Conservation (phyloP, 129 eudicot genomes). For the Arctium minus region DNA sequence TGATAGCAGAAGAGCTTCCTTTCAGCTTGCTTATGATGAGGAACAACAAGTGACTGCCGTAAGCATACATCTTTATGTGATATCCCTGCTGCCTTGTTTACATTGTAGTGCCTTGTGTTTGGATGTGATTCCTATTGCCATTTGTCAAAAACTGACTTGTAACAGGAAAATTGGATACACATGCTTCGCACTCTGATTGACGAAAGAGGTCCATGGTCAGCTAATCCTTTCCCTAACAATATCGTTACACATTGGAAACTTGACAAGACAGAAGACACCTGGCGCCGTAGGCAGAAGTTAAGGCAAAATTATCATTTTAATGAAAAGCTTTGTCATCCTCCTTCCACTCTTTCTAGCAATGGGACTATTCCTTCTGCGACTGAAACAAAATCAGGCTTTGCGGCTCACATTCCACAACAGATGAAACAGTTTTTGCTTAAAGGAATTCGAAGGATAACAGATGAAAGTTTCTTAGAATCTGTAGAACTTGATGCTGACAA, state of each 20-base stretch:
- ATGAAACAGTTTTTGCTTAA: constrained; percentile 89
- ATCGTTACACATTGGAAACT: constrained; percentile 82
- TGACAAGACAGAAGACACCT: constrained; percentile 89
- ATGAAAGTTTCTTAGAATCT: constrained; percentile 62
- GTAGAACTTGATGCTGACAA: constrained; percentile 59
- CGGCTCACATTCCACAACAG: constrained; percentile 77
- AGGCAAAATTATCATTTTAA: constrained; percentile 88
- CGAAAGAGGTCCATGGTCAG: constrained; percentile 99
- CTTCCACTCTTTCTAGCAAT: constrained; percentile 41
- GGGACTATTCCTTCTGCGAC: constrained; percentile 35
- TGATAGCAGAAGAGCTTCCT: constrained; percentile 83
- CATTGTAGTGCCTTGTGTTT: constrained; percentile 2
- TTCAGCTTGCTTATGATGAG: constrained; percentile 82
- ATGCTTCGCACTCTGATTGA: constrained; percentile 81
- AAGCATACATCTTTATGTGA: constrained; percentile 25
- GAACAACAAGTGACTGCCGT: constrained; percentile 91
- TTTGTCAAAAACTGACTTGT: constrained; percentile 12
- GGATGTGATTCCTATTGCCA: constrained; percentile 1
- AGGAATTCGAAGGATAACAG: constrained; percentile 81
- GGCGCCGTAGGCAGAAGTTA: constrained; percentile 93
- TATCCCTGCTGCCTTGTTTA: not conserved
- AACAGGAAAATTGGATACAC: constrained; percentile 95
- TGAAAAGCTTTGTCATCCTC: constrained; percentile 84
- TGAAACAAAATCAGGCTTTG: constrained; percentile 65
- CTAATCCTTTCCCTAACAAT: constrained; percentile 81